Conservation (phyloP, 306 rosid genomes). For the Purshia tridentata region DNA sequence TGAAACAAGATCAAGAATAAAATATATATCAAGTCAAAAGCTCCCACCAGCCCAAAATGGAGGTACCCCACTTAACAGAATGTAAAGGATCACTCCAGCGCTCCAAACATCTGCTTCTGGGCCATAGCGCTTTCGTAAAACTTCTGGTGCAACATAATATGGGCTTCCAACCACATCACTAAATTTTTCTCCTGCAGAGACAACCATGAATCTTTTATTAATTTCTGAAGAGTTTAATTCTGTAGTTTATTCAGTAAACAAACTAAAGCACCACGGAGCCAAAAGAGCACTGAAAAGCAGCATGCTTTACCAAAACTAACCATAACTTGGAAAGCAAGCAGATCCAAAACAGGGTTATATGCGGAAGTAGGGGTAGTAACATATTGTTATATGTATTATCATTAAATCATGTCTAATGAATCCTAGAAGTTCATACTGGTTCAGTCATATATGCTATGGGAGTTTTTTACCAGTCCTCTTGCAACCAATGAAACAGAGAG, state of each 20-base stretch:
- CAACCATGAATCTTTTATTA: conserved; percentile 17
- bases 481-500: too few relatives aligned
- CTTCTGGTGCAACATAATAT: conserved; percentile 98
- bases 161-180: conserved; percentile 96
- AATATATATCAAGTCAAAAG: conserved; percentile 11
- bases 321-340: background rate
- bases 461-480: too few relatives aligned
- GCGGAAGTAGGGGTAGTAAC: background rate
- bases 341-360: background rate
- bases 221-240: conserved; percentile 15
- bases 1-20: background rate
- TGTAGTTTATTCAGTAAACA: conserved; percentile 19
- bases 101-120: conserved; percentile 99
- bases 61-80: conserved; percentile 97
- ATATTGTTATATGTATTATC: too few relatives aligned
- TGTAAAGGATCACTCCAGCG: conserved; percentile 93
- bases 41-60: conserved; percentile 99
- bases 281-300: background rate
- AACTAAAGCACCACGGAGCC: conserved; percentile 4
- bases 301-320: background rate
- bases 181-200: conserved; percentile 71
- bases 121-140: conserved; percentile 81
- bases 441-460: background rate
- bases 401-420: background rate
- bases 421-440: background rate